These are phyloP conservation scores for Colletotrichum cuscutae DNA, from an alignment of 2,329 filamentous ascomycete genomes.

Conservation along the genomic window DNA sequence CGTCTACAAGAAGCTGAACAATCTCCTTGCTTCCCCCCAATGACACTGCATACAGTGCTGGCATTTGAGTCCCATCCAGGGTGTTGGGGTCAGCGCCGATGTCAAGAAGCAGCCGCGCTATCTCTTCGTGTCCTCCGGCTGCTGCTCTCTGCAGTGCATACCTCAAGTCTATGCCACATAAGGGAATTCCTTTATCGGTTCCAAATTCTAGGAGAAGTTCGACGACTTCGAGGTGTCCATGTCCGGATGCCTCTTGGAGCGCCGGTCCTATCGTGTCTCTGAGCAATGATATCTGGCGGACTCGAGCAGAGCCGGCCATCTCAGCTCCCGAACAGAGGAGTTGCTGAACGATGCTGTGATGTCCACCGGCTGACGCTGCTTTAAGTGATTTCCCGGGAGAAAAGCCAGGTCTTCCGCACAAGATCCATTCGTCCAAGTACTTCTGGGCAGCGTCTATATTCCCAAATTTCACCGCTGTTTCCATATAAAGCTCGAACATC, in stretches of 20 bases:
- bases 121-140: no score
- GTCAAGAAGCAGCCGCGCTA: not conserved
- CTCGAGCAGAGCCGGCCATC: not conserved
- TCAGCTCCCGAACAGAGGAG: not conserved
- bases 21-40: accelerated
- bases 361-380: no score
- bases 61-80: not conserved
- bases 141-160: no score
- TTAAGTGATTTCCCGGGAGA: no score
- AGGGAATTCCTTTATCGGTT: not conserved
- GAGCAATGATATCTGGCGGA: accelerated
- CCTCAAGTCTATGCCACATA: accelerated
- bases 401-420: no score
- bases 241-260: not conserved
- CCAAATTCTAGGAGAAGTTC: not conserved
- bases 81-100: accelerated
- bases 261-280: no score
- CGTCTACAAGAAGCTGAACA: not conserved
- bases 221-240: not conserved
- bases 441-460: no score
- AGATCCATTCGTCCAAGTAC: no score
- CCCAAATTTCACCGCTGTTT: no score
- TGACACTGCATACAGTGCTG: not conserved
- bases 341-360: no score
- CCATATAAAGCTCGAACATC: no score